Conservation (phyloP, 2,329 filamentous ascomycete species). For the Epichloe elymi region DNA sequence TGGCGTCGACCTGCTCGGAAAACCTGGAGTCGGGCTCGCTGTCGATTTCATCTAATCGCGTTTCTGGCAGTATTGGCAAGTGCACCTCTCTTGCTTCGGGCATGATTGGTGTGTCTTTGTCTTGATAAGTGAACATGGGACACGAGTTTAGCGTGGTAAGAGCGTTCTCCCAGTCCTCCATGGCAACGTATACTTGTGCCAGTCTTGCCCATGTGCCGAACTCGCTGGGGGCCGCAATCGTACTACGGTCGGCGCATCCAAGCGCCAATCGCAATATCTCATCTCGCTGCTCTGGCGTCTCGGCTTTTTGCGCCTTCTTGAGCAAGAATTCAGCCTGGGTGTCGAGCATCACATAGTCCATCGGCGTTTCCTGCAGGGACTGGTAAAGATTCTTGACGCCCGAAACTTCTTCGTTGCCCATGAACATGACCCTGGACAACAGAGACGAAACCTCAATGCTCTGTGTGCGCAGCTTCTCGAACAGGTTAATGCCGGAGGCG, state of each 20-base stretch:
- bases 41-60: slow-evolving; percentile 88
- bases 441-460: slow-evolving; percentile 92
- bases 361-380: slow-evolving; percentile 78
- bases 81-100: slow-evolving; percentile 82
- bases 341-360: slow-evolving; percentile 96
- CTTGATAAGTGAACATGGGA: slow-evolving; percentile 99
- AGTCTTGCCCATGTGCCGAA: slow-evolving; percentile 94
- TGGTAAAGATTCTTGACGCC: slow-evolving; percentile 81
- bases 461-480: slow-evolving; percentile 83
- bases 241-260: slow-evolving; percentile 86
- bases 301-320: slow-evolving; percentile 56
- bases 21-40: slow-evolving; percentile 74
- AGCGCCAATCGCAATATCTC: slow-evolving; percentile 73
- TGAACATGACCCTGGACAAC: slow-evolving; percentile 78
- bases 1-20: slow-evolving; percentile 76
- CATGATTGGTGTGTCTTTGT: slow-evolving; percentile 92
- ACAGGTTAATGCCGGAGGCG: slow-evolving; percentile 90
- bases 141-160: slow-evolving; percentile 94
- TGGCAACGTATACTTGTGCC: slow-evolving; percentile 82
- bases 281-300: slow-evolving; percentile 41
- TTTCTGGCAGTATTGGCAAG: slow-evolving; percentile 78
- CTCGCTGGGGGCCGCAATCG: slow-evolving; percentile 89
- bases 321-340: slow-evolving; percentile 87
- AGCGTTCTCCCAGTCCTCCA: slow-evolving; percentile 95
- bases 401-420: slow-evolving; percentile 95